Evolutionary conservation across 108 stramenopile genomes (phyloP).

Genomic region (Conticribra weissflogii): DNA sequence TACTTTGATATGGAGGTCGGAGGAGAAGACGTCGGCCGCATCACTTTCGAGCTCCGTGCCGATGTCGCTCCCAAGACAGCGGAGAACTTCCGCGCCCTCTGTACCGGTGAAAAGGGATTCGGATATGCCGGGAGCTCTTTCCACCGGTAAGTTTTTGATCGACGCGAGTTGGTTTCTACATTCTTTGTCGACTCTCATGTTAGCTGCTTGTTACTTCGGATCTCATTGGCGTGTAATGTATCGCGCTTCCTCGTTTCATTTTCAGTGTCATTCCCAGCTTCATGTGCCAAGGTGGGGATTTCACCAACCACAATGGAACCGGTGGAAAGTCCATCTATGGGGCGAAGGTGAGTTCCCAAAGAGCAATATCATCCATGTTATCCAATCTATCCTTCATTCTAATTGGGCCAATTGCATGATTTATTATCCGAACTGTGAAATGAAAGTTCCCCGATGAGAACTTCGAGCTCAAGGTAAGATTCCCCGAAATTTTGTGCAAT

Average conservation of each 20-base stretch:
- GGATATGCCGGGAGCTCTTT: slow-evolving; percentile 92
- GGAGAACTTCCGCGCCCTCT: slow-evolving; percentile 95
- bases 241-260: background rate
- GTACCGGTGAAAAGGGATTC: slow-evolving; percentile 94
- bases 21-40: slow-evolving; percentile 87
- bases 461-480: slow-evolving; percentile 77
- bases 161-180: too few relatives aligned
- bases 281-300: slow-evolving; percentile 93
- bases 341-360: slow-evolving; percentile 23
- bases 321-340: slow-evolving; percentile 83
- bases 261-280: slow-evolving; percentile 52
- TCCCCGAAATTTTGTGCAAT: slow-evolving; percentile 26
- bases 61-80: slow-evolving; percentile 97
- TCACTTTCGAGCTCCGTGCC: slow-evolving; percentile 93
- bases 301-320: slow-evolving; percentile 93
- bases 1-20: slow-evolving; percentile 95
- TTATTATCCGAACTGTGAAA: slow-evolving; percentile 29
- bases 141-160: slow-evolving; percentile 62
- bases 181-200: too few relatives aligned
- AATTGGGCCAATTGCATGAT: background rate
- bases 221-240: too few relatives aligned
- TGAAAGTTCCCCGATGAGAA: slow-evolving; percentile 92
- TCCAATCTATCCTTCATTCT: too few relatives aligned
- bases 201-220: too few relatives aligned
- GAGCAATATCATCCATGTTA: too few relatives aligned